These are phyloP conservation scores for Picea abies DNA, from an alignment of 83 land plant genomes.

Conservation along the genomic window DNA sequence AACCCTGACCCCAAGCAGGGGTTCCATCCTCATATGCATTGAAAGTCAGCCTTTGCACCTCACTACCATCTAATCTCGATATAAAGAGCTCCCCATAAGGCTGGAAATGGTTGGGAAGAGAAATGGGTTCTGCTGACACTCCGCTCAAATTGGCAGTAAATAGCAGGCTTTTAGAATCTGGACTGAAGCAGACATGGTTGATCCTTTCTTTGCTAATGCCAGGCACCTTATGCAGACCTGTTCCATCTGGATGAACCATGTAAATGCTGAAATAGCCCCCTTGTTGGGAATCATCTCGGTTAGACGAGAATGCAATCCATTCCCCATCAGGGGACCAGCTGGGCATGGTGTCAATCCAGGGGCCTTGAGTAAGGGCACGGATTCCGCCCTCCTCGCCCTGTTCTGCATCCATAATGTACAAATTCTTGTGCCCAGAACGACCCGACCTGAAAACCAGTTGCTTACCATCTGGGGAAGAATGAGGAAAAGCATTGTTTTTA, in stretches of 20 bases:
- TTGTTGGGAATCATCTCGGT: conserved; percentile 51
- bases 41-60: conserved; percentile 63
- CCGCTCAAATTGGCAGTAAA: conserved; percentile 70
- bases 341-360: conserved; percentile 93
- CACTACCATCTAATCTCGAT: conserved; percentile 65
- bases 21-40: conserved; percentile 71
- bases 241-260: conserved; percentile 66
- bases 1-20: conserved; percentile 51
- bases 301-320: conserved; percentile 88
- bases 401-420: conserved; percentile 75
- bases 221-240: conserved; percentile 51
- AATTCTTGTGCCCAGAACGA: conserved; percentile 79
- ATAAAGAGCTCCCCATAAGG: conserved; percentile 80
- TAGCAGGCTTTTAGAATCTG: conserved; percentile 62
- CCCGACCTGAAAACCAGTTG: conserved; percentile 86
- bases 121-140: conserved; percentile 80
- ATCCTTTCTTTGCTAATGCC: conserved; percentile 48
- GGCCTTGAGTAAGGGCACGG: conserved; percentile 68
- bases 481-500: conserved; percentile 77
- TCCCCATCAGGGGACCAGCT: conserved; percentile 81
- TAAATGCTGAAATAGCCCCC: conserved; percentile 50
- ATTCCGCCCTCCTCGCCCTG: conserved; percentile 70
- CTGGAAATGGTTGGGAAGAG: conserved; percentile 76
- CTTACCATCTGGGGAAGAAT: conserved; percentile 86
- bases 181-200: conserved; percentile 85